Evolutionary conservation across 345 rosid species (phyloP).

Genomic region (Euphorbia peplus): DNA sequence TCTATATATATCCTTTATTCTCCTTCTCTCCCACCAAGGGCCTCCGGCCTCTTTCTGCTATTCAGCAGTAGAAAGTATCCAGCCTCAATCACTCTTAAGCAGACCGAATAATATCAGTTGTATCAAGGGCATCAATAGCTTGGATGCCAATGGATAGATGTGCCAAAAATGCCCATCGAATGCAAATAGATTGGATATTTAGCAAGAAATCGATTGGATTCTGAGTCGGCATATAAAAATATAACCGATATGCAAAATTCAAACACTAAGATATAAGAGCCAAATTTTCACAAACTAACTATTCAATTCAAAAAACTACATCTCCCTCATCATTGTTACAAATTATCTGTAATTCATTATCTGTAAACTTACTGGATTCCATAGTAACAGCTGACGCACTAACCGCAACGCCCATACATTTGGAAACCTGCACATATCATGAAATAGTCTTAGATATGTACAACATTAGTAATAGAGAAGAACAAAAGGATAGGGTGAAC

Average conservation of each 20-base stretch:
- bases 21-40: too few relatives aligned
- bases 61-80: too few relatives aligned
- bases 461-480: conserved; percentile 4
- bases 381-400: conserved; percentile 69
- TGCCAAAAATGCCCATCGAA: background rate
- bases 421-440: conserved; percentile 56
- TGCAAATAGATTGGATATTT: background rate
- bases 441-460: conserved; percentile 4
- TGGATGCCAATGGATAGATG: background rate
- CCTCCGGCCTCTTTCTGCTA: too few relatives aligned
- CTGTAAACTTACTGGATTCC: conserved; percentile 73
- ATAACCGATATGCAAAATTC: background rate
- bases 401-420: conserved; percentile 79
- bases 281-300: background rate
- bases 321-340: background rate
- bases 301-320: background rate
- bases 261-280: background rate
- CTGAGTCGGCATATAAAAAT: background rate
- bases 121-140: background rate
- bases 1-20: too few relatives aligned
- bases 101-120: background rate
- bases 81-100: too few relatives aligned
- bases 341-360: conserved; percentile 12
- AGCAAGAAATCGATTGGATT: background rate
- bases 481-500: background rate